phyloP scores from a whole-genome alignment of 306 rosid species.

The Prunus davidiana region DNA sequence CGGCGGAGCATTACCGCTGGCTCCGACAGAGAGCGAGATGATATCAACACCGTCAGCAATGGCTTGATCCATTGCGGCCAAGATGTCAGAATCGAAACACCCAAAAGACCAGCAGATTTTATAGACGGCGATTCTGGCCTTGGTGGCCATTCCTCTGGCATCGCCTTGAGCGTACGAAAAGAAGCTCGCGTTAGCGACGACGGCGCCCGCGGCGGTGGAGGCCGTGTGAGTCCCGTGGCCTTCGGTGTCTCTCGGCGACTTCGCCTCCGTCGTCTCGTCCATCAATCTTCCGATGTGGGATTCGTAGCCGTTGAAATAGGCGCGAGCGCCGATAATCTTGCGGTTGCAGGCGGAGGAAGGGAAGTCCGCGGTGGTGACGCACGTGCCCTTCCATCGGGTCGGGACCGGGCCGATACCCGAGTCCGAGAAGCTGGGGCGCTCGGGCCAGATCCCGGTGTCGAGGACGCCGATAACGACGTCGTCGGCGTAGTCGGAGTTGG shows the following conservation, averaged over 20 bases:
- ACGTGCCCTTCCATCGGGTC: conserved; percentile 57
- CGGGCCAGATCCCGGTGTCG: conserved; percentile 94
- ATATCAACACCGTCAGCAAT: conserved; percentile 70
- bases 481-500: conserved; percentile 45
- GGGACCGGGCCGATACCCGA: conserved; percentile 40
- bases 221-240: conserved; percentile 90
- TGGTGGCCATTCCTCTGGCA: conserved; percentile 88
- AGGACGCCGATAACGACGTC: conserved; percentile 71
- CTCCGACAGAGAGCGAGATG: conserved; percentile 84
- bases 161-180: conserved; percentile 59
- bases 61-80: conserved; percentile 96
- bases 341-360: conserved; percentile 54
- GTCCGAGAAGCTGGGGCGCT: conserved; percentile 55
- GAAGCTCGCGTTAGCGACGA: conserved; percentile 62
- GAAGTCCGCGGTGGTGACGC: conserved; percentile 40
- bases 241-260: conserved; percentile 64
- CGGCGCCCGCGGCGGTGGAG: conserved; percentile 71
- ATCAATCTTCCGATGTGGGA: conserved; percentile 40
- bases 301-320: conserved; percentile 61
- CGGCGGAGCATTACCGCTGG: conserved; percentile 46
- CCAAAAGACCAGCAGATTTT: conserved; percentile 80
- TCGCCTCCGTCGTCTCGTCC: conserved; percentile 48
- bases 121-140: conserved; percentile 78
- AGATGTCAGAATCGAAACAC: conserved; percentile 80
- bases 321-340: conserved; percentile 72